Base-by-base conservation (phyloP, 805 yeast species). In the Saccharomycopsis fermentans region DNA sequence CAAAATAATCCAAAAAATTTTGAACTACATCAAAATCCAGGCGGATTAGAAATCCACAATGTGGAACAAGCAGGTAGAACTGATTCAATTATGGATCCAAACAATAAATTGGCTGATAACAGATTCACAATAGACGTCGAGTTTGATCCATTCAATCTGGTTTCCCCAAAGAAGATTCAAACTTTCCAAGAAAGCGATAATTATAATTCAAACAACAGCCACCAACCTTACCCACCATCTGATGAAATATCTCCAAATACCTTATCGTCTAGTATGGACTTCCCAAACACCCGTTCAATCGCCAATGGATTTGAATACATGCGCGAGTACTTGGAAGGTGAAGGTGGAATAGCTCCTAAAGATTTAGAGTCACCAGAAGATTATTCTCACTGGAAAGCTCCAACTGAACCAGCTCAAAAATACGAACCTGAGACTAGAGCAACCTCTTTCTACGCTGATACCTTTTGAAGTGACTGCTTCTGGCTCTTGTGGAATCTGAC, bases 61-160 rank as follows among this genome's bases (percentile, higher is more conserved):
- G 1, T 43, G 16, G 11, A 6, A 6, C 12, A 16, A 6, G 16
- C 50, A 21, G 43, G 21, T 17, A 27, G 27, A 16, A 19, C 36
- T 19, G 36, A 24, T 2, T 37, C 53, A 4, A 17, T 55, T 3
- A 32, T 26, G 14, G 53, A 43, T 8, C 36, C 39, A 24, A 39
- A 11, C 24, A 27, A 35, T 21, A 43, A 35, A 17, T 37, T 57
- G 43, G 56, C 62, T 27, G 62, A 37, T 11, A 59, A 59, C 32
- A 47, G 62, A 43, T 57, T 54, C 43, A 59, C 62, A 16, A 57
- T 59, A 6, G 59, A 59, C n/a, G 55, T 59, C 27, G 62, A 59
- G 34, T 56, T 40, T 19, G 57, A 59, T 36, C 62, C 62, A 24
- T 52, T 43, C 35, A 52, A 27, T 4, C 56, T 43, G 50, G 50